Percentiles rank a stretch among this genome's conserved stretches.
Evolutionary conservation across 1,284 basidiomycete genomes (phyloP).

Genomic region (Ustilago esculenta): DNA sequence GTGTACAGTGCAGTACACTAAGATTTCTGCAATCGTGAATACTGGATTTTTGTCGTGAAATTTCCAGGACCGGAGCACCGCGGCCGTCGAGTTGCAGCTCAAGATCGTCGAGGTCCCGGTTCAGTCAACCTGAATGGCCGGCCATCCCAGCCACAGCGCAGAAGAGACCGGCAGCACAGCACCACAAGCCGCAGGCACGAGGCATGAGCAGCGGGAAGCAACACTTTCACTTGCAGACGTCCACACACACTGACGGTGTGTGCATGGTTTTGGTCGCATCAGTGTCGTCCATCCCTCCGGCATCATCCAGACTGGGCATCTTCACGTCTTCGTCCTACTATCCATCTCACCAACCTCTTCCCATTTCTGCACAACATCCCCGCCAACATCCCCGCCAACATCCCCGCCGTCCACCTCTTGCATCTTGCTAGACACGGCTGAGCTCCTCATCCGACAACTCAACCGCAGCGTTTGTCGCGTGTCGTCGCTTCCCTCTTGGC

Average conservation of each 20-base stretch:
- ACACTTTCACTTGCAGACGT: neutral
- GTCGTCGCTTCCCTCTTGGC: no score
- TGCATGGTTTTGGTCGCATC: no score
- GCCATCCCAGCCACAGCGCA: no score
- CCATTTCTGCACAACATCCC: neutral
- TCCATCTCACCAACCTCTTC: neutral
- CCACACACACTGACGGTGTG: no score
- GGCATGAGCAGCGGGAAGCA: neutral
- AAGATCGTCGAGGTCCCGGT: neutral
- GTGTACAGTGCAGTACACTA: no score
- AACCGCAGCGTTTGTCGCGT: no score
- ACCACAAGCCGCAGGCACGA: conserved; percentile 11
- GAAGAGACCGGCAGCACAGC: no score
- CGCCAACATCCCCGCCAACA: no score
- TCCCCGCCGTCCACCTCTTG: neutral
- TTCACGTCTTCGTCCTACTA: neutral
- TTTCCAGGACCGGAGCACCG: neutral
- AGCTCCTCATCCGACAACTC: no score
- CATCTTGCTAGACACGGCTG: neutral
- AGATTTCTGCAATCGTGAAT: no score
- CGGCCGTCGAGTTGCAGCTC: conserved; percentile 1
- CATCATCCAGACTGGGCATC: neutral
- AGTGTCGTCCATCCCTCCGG: no score
- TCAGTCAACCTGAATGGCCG: neutral
- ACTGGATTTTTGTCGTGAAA: neutral